Evolutionary conservation across 805 yeast genomes (phyloP).

Genomic region (Wickerhamia fluorescens): DNA sequence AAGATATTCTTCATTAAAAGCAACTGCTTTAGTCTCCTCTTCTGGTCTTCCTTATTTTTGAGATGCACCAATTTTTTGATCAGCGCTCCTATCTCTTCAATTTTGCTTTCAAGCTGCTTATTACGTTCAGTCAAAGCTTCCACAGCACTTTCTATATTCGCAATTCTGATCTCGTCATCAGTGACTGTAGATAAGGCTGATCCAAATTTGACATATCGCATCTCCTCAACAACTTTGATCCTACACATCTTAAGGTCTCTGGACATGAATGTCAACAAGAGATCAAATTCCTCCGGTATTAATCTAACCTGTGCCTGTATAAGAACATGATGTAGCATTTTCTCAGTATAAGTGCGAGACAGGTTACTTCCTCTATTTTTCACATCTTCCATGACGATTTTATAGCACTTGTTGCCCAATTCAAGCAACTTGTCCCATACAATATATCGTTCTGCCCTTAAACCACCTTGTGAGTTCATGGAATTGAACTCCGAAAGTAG

Average conservation of each 20-base stretch:
- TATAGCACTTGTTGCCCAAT: slow-evolving; percentile 2
- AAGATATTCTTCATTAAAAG: slow-evolving; percentile 11
- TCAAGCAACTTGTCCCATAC: slow-evolving; percentile 13
- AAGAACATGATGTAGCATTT: no score
- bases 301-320: slow-evolving; percentile 8
- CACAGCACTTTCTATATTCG: slow-evolving; percentile 18
- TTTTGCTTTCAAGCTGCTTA: slow-evolving; percentile 12
- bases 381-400: slow-evolving; percentile 3
- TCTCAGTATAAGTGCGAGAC: no score
- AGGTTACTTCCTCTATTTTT: no score
- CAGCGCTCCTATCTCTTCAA: slow-evolving; percentile 11
- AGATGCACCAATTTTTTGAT: slow-evolving; percentile 10
- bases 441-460: slow-evolving; percentile 20
- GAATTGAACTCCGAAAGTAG: no score
- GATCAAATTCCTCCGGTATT: slow-evolving; percentile 18
- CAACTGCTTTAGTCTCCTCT: slow-evolving; percentile 12
- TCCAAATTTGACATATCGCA: slow-evolving; percentile 17
- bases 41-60: slow-evolving; percentile 11
- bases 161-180: slow-evolving; percentile 25
- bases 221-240: slow-evolving; percentile 6
- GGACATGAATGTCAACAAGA: slow-evolving; percentile 20
- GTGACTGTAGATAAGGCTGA: slow-evolving; percentile 10
- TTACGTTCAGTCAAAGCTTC: slow-evolving; percentile 13
- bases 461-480: no score
- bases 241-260: slow-evolving; percentile 5